Evolutionary conservation across 768 basidiomycete species (phyloP).

Genomic region (Fomitopsis serialis): DNA sequence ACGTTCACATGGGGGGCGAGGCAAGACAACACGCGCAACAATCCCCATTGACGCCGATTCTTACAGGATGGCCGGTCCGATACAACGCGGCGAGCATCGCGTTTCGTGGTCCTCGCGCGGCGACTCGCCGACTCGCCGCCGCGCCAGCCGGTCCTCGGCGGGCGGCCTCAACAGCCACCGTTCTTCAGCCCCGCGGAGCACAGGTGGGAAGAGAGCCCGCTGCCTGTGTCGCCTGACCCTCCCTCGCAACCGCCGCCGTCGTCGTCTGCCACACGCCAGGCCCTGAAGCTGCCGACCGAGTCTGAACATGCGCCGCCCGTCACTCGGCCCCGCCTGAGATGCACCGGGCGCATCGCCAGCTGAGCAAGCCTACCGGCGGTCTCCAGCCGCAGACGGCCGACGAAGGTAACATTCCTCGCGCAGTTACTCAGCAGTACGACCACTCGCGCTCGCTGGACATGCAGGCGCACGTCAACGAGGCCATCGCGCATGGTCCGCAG

Average conservation of each 20-base stretch:
- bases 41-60: background rate
- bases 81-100: slow-evolving; percentile 43
- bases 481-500: background rate
- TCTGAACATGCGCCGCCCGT: background rate
- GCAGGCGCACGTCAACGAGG: background rate
- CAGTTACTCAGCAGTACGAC: background rate
- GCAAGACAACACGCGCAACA: background rate
- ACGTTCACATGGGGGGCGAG: slow-evolving; percentile 18
- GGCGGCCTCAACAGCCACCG: background rate
- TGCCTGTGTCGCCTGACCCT: slow-evolving; percentile 13
- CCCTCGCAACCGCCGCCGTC: slow-evolving; percentile 15
- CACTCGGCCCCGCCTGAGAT: slow-evolving; percentile 46
- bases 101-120: slow-evolving; percentile 54
- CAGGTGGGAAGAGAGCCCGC: slow-evolving; percentile 41
- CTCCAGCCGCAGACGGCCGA: slow-evolving; percentile 21
- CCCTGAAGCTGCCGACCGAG: background rate
- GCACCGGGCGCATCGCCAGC: slow-evolving; percentile 29
- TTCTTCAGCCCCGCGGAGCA: slow-evolving; percentile 35
- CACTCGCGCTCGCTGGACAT: background rate
- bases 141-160: background rate
- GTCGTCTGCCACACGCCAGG: slow-evolving; percentile 12
- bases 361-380: slow-evolving; percentile 24
- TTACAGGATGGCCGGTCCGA: slow-evolving; percentile 64
- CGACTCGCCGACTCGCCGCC: slow-evolving; percentile 26
- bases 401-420: slow-evolving; percentile 2